Base-by-base conservation (phyloP, 176 grass and related monocot genomes). In the Oryza meyeriana region DNA sequence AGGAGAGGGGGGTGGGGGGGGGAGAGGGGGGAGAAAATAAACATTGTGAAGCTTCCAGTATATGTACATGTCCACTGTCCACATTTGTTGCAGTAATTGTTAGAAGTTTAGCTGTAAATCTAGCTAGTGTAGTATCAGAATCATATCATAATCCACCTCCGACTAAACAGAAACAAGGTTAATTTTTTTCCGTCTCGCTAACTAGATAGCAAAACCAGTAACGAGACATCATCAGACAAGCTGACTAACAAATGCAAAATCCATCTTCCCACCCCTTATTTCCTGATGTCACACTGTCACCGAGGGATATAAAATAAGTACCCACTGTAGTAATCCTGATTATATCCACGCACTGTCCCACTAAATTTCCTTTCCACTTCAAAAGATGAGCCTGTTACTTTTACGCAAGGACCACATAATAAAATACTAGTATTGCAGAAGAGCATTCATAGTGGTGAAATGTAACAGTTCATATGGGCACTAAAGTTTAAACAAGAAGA, bases 321-420 rank as follows among this genome's bases (percentile, higher is more conserved):
- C 55, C 2, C 22, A 66, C 16, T 16, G 18, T 24, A 64, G 39
- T 40, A 61, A 72, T 50, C 68, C 67, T 73, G 31, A 9, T 6
- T 12, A 40, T 76, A 79, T 79, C 30, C 32, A 80, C 58, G n/a
- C 14, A 73, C 75, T 29, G 22, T 27, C 58, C 39, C 22, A 73
- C 67, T 38, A 38, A 50, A 67, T n/a, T 65, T 50, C 40, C n/a
- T 72, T 55, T 72, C 40, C 6, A 79, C 10, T 20, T 20, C 13
- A 72, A 28, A 72, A 72, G 31, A 72, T 72, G 83, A 64, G 29
- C 11, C 8, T 36, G 63, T 13, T 14, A 3, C 41, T 50, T 20
- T 31, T n/a, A 61, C 25, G 35, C 16, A 35, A 18, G 71, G 61
- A 48, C 31, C 59, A 66, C 13, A 27, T 3, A 0, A 5, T 25